Evolutionary conservation across 306 rosid genomes (phyloP), one percentile per base, ranked within the genome.

Genomic region (Malus sylvestris): DNA sequence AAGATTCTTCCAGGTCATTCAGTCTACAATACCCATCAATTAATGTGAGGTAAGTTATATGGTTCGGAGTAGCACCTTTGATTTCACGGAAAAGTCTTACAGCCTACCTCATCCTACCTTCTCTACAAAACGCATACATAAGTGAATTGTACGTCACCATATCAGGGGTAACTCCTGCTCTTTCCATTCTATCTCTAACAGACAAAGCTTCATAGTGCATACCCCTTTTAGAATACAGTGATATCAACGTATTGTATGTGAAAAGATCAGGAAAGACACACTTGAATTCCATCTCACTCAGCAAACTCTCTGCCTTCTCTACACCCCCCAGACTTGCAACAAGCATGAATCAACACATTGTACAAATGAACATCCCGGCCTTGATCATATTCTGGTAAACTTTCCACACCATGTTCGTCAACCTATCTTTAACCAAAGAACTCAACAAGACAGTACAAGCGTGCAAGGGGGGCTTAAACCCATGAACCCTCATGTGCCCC

Each of bases 31-130:
- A 91, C 46, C 98, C 98, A 29, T 94, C 96, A 74, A 94, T 86
- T 76, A 94, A 78, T 44, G 96, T 90, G 78, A 96, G 87, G 82
- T 91, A 94, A 0, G 97, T 91, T 67, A 90, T 87, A 72, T 89
- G 89, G 80, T 91, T 90, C 18, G 93, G 94, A 79, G 76, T 78
- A 59, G 84, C 87, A 10, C 63, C 86, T 81, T 86, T 90, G 23
- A 90, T 87, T 70, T 91, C 96, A 0, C 87, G 83, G 55, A 91
- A 88, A 83, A 94, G 90, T 77, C 83, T 87, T 53, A 84, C 83
- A 76, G 97, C 98, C 80, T 91, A 96, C 70, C 91, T 85, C 96
- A 91, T 90, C 85, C 89, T 87, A 52, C 98, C 93, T 71, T 94
- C 98, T 81, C 81, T 86, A 81, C 95, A 87, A 79, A 85, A 90